Evolutionary conservation across 2,329 filamentous ascomycete genomes (phyloP), one percentile per base, ranked within the genome.

Genomic region (Colletotrichum endophyticum): DNA sequence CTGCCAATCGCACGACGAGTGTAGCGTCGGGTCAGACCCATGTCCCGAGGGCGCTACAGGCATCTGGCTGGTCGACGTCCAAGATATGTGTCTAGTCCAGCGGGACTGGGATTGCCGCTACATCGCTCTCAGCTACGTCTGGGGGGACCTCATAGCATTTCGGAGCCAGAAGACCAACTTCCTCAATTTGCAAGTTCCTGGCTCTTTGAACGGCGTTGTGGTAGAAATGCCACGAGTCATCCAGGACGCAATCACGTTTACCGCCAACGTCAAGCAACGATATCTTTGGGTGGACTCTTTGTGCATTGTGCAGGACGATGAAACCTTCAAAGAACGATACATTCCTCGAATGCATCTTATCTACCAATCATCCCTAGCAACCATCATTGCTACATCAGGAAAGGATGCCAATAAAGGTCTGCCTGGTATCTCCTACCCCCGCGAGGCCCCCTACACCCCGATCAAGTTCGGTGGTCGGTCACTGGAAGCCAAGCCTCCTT

Each of bases 221-320:
- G 12, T 3, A 16, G 0, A 36, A 11, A 36, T 64, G 0, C 62
- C 62, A 25, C 28, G 1, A 16, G 62, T 64, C 22, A 27, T 64
- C n/a, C 32, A 36, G n/a, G 32, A 64, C 0, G 62, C 62, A 0
- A 64, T 64, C 4, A 6, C 5, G 9, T 64, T 64, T 15, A 34
- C 34, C 19, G 30, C 1, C n/a, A 27, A 9, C 6, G 0, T 64
- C 25, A 19, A 25, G n/a, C 30, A 64, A 34, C 6, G n/a, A 22
- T 64, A 64, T 3, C 32, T 64, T 30, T 64, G 62, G 62, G 62
- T 64, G 4, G 62, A 64, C 8, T 22, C 62, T 1, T 12, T 64
- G 34, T 64, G 62, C 32, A 64, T 64, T 32, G 30, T 64, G 25
- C 62, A 64, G 12, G 62, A 64, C 4, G 62, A 64, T 27, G 32